Conservation (phyloP, 306 rosid genomes). For the Quercus alba region DNA sequence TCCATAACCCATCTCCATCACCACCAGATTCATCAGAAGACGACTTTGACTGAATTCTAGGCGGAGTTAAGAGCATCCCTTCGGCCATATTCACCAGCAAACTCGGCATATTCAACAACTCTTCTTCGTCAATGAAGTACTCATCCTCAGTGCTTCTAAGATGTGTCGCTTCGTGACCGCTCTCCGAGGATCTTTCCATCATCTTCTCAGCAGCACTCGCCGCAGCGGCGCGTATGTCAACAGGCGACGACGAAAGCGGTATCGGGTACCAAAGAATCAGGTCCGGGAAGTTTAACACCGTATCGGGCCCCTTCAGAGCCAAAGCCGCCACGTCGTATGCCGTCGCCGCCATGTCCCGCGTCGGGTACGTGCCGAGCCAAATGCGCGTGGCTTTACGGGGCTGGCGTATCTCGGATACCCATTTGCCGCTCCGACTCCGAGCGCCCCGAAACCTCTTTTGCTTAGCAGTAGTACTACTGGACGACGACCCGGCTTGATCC, state of each 20-base stretch:
- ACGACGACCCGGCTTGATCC: background rate
- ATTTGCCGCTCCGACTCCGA: slow-evolving; percentile 75
- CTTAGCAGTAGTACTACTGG: background rate
- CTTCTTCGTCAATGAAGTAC: slow-evolving; percentile 37
- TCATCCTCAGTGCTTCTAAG: background rate
- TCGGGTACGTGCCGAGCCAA: slow-evolving; percentile 35
- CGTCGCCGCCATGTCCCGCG: too few species aligned
- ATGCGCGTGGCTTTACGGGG: slow-evolving; percentile 85
- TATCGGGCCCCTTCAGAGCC: too few species aligned
- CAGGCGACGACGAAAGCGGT: background rate
- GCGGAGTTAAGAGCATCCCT: slow-evolving; percentile 58
- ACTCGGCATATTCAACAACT: background rate
- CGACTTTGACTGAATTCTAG: slow-evolving; percentile 23
- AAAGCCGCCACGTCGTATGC: too few species aligned
- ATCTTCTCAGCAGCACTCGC: too few species aligned
- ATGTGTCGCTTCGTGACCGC: background rate
- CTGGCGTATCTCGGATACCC: slow-evolving; percentile 97
- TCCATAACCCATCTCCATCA: background rate
- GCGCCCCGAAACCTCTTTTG: slow-evolving; percentile 55
- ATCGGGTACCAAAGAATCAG: too few species aligned
- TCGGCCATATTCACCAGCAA: slow-evolving; percentile 43
- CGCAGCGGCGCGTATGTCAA: background rate
- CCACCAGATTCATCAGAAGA: slow-evolving; percentile 29
- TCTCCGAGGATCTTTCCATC: too few species aligned
- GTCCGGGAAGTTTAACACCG: too few species aligned